These are phyloP conservation scores for Calvatia gigantea DNA, from an alignment of 768 basidiomycete genomes.

Conservation along the genomic window DNA sequence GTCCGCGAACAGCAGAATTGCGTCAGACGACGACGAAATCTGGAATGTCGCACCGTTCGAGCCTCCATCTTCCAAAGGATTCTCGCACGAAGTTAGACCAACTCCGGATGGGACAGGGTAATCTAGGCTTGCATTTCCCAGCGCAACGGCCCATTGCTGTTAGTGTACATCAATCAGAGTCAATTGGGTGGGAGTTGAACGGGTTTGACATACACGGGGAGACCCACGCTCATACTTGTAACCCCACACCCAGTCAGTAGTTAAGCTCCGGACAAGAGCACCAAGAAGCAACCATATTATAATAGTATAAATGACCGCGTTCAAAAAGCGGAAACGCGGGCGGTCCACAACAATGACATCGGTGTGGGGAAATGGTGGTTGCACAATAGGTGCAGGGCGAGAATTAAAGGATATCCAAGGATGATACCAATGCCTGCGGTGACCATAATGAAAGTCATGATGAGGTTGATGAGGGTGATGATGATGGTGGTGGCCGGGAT, in stretches of 20 bases:
- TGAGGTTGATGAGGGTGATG: neutral
- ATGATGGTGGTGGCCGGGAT: neutral
- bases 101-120: neutral
- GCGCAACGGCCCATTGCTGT: slow-evolving; percentile 3
- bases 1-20: neutral
- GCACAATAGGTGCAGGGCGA: neutral
- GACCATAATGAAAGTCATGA: neutral
- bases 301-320: neutral
- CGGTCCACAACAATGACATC: neutral
- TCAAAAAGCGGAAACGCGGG: neutral
- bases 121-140: neutral
- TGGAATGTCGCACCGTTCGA: neutral
- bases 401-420: no score
- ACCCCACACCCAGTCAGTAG: neutral
- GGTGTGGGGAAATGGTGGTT: neutral
- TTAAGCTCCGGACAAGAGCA: neutral
- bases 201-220: neutral
- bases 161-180: neutral
- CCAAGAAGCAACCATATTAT: neutral
- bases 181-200: neutral
- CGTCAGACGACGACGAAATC: neutral
- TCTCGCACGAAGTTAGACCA: neutral
- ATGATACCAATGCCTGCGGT: neutral
- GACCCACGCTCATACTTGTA: neutral
- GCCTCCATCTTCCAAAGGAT: slow-evolving; percentile 1